These are phyloP conservation scores for Fusarium beomiforme DNA, from an alignment of 2,329 filamentous ascomycete species.

Conservation along the genomic window DNA sequence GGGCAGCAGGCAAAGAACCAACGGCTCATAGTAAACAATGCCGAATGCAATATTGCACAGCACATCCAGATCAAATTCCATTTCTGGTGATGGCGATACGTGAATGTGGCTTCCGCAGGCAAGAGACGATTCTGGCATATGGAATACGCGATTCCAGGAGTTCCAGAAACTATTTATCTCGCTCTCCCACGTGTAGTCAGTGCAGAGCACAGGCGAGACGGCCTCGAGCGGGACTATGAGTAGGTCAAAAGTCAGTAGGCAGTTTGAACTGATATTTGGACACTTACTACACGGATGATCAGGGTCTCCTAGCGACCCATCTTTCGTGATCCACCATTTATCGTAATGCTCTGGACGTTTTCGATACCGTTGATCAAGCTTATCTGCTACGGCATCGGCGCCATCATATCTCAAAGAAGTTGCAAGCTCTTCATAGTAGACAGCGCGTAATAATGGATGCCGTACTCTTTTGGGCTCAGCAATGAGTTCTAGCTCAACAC, in stretches of 20 bases:
- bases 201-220: not conserved
- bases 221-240: not conserved
- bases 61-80: not conserved
- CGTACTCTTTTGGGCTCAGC: not conserved
- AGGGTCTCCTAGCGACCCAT: not conserved
- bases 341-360: not conserved
- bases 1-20: not conserved
- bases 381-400: not conserved
- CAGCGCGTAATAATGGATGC: not conserved
- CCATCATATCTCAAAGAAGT: not conserved
- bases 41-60: not conserved
- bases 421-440: not conserved
- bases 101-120: not conserved
- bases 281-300: not conserved
- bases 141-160: not conserved
- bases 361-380: not conserved
- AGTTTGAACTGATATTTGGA: rapidly evolving
- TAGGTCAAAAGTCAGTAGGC: not conserved
- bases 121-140: not conserved
- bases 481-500: not conserved
- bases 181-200: not conserved
- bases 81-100: not conserved
- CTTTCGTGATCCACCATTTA: not conserved
- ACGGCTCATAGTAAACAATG: not conserved
- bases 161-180: not conserved